Percentiles rank a stretch among this genome's conserved stretches.
These are phyloP conservation scores for Rhizopogon roseolus DNA, from an alignment of 768 basidiomycete species.

Conservation along the genomic window DNA sequence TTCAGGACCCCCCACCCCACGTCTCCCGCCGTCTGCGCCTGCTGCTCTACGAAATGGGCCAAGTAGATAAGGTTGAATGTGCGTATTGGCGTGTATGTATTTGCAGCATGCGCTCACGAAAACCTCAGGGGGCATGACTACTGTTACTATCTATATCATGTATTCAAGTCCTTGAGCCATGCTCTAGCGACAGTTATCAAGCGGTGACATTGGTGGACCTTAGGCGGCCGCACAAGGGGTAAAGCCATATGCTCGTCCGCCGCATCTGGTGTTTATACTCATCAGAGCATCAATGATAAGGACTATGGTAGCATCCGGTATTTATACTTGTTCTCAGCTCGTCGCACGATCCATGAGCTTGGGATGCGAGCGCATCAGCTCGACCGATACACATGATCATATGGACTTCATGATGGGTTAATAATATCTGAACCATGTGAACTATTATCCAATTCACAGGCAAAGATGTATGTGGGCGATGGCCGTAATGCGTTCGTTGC, in stretches of 20 bases:
- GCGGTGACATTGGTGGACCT: background rate
- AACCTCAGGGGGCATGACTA: background rate
- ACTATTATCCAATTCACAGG: no score
- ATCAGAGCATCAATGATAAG: background rate
- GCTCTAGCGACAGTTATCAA: background rate
- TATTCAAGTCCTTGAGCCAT: no score
- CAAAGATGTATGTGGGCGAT: no score
- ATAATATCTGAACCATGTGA: no score
- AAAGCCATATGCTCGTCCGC: background rate
- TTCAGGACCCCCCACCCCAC: conserved; percentile 4
- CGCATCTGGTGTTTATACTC: background rate
- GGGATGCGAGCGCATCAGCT: no score
- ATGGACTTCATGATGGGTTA: no score
- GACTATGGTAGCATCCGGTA: background rate
- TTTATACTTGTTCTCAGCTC: no score
- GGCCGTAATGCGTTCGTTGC: no score
- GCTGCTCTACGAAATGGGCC: conserved; percentile 5
- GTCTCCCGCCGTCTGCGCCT: conserved; percentile 2
- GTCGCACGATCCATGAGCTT: no score
- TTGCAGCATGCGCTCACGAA: background rate
- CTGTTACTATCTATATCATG: background rate
- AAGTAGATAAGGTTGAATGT: background rate
- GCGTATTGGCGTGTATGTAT: no score
- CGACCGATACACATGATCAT: no score
- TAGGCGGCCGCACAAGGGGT: background rate